Base-by-base conservation (phyloP, 768 basidiomycete genomes). In the Suillus alpinus region DNA sequence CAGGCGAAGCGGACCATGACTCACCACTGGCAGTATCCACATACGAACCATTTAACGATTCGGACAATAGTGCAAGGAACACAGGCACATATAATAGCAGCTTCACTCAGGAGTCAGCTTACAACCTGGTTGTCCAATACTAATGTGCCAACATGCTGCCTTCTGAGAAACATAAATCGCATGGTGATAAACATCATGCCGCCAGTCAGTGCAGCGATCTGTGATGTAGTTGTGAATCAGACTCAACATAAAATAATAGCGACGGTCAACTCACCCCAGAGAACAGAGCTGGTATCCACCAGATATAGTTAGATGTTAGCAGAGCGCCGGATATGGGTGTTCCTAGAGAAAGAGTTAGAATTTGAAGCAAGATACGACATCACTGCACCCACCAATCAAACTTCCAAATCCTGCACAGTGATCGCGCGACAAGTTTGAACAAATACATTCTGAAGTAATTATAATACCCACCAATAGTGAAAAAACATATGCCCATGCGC, bases 231-330 rank as follows among this genome's bases (percentile, higher is more conserved):
- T 4, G 6, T 31, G 7, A 26, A 47, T 47, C 9, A 26, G 7
- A 47, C 14, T 29, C 26, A 6, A 14, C 26, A 1, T 9, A 7
- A 18, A 29, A 49, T 2, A 9, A 6, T 5, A 9, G 23, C 14
- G 4, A 26, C 12, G 12, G 46, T 26, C 14, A 26, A 64, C 68
- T 23, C 64, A 78, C 73, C 49, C 81, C 84, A 31, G 80, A 74
- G 65, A 86, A 87, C 10, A 85, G 41, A 1, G 80, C 79, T 3
- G 86, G 83, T 14, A 79, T 75, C 81, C 82, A 85, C 86, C 86
- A 87, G 4, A 78, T 69, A 65, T 81, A 85, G 3, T 73, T 69
- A 10, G 68, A 53, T 0, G 83, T 78, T 4, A 87, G 73, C 20
- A 87, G 73, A 3, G 83, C 81, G 2, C 86, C 86, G 39, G 78